Base-by-base conservation (phyloP, 2,329 filamentous ascomycete genomes). In the Furcasterigmium furcatum region DNA sequence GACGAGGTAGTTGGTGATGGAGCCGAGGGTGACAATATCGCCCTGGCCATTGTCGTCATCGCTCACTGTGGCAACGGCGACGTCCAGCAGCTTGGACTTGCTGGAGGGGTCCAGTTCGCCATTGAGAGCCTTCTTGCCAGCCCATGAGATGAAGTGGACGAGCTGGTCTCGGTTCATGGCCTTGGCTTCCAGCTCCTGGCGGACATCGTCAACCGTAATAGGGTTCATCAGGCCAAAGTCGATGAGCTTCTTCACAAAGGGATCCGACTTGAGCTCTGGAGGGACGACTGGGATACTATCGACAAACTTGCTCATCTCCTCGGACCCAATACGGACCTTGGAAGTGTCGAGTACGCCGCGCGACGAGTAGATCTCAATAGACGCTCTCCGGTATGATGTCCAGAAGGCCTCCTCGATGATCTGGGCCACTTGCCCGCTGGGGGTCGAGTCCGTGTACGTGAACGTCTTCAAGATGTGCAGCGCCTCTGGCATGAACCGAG, bases 331-430 rank as follows among this genome's bases (percentile, higher is more conserved):
- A 27, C 94, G 87, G 29, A 96, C 89, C 54, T 87, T 79, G 12
- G 87, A 82, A 29, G 88, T 95, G n/a, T 87, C 82, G 44, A 96
- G 74, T 7, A 99, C 84, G 46, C 95, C 95, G 47, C 85, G 82
- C 18, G 87, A 95, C 2, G 91, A 96, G 53, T 95, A 84, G 7
- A 96, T 79, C 58, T 96, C 91, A 46, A 97, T 90, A 0, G 82
- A 85, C 3, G 89, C 83, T 52, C 85, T 86, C 60, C 82, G 85
- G 58, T 88, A 94, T 51, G 89, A 91, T 29, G 84, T 95, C 94
- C 94, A 99, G 62, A 99, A 99, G 0, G 91, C 88, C 65, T 96
- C 89, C 59, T 96, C 91, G 44, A 99, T 89, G 50, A 89, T 86
- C 58, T 90, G 83, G 0, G 91, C 89, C 18, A 97, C 87, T 49